These are phyloP conservation scores for Penicillium verhagenii DNA, from an alignment of 495 filamentous ascomycete genomes.

Conservation along the genomic window DNA sequence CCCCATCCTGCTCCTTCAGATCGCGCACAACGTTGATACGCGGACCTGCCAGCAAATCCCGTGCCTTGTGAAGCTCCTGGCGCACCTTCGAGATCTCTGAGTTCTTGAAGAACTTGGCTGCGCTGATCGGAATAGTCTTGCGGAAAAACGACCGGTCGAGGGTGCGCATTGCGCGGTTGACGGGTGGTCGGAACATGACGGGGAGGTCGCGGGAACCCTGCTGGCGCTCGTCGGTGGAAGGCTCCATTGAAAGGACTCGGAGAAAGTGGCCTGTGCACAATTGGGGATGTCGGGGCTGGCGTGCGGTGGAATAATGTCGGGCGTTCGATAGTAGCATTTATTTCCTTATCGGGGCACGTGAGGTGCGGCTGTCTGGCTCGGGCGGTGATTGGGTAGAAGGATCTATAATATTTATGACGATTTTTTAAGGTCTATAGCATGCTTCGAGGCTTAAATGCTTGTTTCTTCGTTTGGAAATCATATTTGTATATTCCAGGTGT, in stretches of 20 bases:
- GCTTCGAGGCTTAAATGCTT: no score
- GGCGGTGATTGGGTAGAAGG: neutral
- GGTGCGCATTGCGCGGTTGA: slow-evolving; percentile 72
- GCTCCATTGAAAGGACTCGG: slow-evolving; percentile 36
- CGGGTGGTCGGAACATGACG: slow-evolving; percentile 74
- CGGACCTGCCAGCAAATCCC: slow-evolving; percentile 61
- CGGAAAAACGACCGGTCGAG: slow-evolving; percentile 84
- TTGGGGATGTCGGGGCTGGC: neutral
- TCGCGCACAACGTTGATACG: slow-evolving; percentile 57
- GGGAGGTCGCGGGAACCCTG: slow-evolving; percentile 29
- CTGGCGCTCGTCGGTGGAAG: slow-evolving; percentile 15
- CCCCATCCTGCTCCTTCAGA: slow-evolving; percentile 45
- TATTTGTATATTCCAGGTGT: neutral
- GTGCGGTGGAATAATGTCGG: slow-evolving; percentile 6
- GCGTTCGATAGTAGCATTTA: slow-evolving; percentile 9
- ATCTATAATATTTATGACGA: neutral
- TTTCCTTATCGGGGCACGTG: slow-evolving; percentile 26
- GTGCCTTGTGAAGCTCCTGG: slow-evolving; percentile 52
- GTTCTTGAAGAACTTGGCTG: slow-evolving; percentile 72
- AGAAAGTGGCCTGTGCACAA: slow-evolving; percentile 1
- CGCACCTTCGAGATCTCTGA: slow-evolving; percentile 69
- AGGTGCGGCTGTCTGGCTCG: neutral
- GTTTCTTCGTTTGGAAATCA: neutral
- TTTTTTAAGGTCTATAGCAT: neutral
- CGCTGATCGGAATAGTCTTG: slow-evolving; percentile 69